Conservation (phyloP, 805 yeast species). For the Blastobotrys americana region DNA sequence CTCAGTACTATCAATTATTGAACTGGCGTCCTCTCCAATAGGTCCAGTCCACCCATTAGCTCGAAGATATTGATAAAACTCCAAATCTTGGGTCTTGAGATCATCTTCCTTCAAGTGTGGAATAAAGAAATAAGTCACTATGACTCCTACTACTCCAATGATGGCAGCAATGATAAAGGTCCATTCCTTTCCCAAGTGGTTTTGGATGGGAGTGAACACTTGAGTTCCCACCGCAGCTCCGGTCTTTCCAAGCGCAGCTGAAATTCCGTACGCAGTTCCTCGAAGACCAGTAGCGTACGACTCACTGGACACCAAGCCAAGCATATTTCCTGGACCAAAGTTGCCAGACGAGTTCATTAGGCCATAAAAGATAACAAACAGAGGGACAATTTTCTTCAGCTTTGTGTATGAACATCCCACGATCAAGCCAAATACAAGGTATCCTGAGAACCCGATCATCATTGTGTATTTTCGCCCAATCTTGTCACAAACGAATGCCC, state of each 20-base stretch:
- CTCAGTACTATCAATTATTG: background rate
- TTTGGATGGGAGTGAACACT: conserved; percentile 61
- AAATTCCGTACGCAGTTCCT: conserved; percentile 66
- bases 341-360: conserved; percentile 64
- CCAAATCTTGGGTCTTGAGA: conserved; percentile 53
- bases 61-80: conserved; percentile 52
- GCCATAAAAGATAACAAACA: conserved; percentile 67
- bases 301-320: conserved; percentile 64
- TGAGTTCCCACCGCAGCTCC: conserved; percentile 83
- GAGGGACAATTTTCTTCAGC: conserved; percentile 43
- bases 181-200: conserved; percentile 58
- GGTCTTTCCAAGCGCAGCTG: conserved; percentile 75
- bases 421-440: conserved; percentile 45
- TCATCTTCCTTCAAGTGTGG: conserved; percentile 71
- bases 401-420: conserved; percentile 41
- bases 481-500: conserved; percentile 55
- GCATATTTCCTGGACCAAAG: conserved; percentile 71
- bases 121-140: conserved; percentile 50
- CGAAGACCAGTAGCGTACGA: conserved; percentile 69
- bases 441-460: conserved; percentile 62
- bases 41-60: conserved; percentile 51
- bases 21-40: conserved; percentile 29
- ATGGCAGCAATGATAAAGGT: conserved; percentile 75
- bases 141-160: conserved; percentile 59
- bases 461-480: conserved; percentile 65